Base-by-base conservation (phyloP, 2,329 filamentous ascomycete species). In the Diaporthe sp. region DNA sequence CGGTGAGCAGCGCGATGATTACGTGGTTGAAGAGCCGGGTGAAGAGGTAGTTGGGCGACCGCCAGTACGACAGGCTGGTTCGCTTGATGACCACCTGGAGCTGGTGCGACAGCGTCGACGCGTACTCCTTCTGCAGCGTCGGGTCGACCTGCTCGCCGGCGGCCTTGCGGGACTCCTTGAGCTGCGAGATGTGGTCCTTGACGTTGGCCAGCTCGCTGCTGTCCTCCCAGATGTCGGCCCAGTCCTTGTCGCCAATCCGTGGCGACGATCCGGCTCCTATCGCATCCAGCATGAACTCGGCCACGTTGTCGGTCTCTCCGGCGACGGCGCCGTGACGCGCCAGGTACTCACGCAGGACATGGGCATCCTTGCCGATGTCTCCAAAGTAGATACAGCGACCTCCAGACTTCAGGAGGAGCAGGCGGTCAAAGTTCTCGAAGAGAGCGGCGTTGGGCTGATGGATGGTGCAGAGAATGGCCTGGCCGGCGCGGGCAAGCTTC, bases 391-490 rank as follows among this genome's bases (percentile, higher is more conserved):
- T 94, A 62, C 94, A 94, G 73, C 92, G 89, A 5, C 95, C 95
- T 76, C 95, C 95, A 55, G 90, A 89, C 83, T 96, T 92, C 2
- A 98, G 88, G 3, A 98, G 88, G 7, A 98, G 86, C 2, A 98
- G 88, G 17, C 95, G 90, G 81, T 98, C 95, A 78, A 98, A 98
- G 83, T 95, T 93, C 83, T 97, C 94, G 79, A 98, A 98, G 0
- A 98, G 88, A 0, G 94, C 92, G 22, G 94, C 94, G 78, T 95
- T 96, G 1, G 95, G 95, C 82, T 98, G 95, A 82, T 98, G 95
- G 77, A 98, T 98, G 0, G 95, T 98, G 85, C 95, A 97, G 4
- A 98, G 89, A 79, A 98, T 95, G 13, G 95, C 95, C 82, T 98
- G 95, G 2, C 95, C 95, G 3, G 94, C 93, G n/a, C 89, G 87